Evolutionary conservation across 192 early-diverging fungal genomes (phyloP).

Genomic region (Coemansia umbellata): DNA sequence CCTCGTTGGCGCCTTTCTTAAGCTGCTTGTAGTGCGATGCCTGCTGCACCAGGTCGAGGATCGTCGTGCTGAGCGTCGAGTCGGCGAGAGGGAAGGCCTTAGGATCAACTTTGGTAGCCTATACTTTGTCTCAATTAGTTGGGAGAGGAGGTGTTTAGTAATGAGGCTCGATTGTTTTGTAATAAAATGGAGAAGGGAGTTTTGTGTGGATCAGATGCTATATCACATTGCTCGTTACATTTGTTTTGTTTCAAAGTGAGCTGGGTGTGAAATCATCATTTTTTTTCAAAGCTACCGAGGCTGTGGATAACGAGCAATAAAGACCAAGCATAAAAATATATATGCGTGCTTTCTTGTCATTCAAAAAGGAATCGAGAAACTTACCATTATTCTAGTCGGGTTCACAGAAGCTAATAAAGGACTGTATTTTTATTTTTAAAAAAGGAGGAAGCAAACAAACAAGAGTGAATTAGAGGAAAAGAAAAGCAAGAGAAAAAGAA

Average conservation of each 20-base stretch:
- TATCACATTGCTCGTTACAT: conserved; percentile 40
- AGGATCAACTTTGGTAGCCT: conserved; percentile 38
- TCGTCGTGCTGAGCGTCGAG: conserved; percentile 81
- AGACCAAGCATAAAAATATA: too few species aligned
- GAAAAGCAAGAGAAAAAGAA: not conserved
- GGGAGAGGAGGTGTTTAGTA: too few species aligned
- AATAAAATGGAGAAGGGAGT: too few species aligned
- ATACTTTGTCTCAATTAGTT: too few species aligned
- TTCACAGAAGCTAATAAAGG: not conserved
- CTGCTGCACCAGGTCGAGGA: conserved; percentile 97
- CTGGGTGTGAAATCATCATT: conserved; percentile 51
- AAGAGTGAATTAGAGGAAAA: conserved; percentile 1
- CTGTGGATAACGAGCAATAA: too few species aligned
- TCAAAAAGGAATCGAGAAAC: not conserved
- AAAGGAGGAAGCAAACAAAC: not conserved
- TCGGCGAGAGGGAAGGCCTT: conserved; percentile 90
- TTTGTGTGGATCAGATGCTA: too few species aligned
- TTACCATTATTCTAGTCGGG: conserved; percentile 1
- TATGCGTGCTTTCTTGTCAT: too few species aligned
- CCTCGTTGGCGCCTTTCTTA: conserved; percentile 99
- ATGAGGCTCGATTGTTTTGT: too few species aligned
- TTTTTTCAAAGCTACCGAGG: too few species aligned
- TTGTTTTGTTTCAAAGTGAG: conserved; percentile 40
- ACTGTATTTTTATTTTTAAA: conserved; percentile 3
- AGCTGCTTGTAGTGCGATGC: conserved; percentile 99